Percentiles rank a stretch among this genome's conserved stretches.
Evolutionary conservation across 2,329 filamentous ascomycete species (phyloP).

Genomic region (Pleurostoma richardsiae): DNA sequence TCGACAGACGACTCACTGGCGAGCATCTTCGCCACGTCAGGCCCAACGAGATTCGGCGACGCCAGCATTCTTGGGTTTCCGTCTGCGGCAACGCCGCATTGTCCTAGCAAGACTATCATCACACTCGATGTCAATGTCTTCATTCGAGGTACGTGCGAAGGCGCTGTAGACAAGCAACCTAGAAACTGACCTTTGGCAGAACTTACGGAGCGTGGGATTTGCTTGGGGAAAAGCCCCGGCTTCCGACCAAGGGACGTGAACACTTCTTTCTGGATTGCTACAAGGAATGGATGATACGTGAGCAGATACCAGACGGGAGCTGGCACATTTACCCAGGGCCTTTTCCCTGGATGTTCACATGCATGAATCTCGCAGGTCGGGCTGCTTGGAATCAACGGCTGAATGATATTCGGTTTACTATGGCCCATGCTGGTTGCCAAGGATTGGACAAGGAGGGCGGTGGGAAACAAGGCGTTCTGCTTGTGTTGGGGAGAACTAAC

Average conservation of each 20-base stretch:
- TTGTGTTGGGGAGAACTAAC: too few relatives aligned
- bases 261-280: conserved; percentile 17
- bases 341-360: too few relatives aligned
- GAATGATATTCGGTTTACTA: too few relatives aligned
- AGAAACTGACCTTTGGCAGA: conserved; percentile 13
- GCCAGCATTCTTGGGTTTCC: background rate
- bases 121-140: conserved; percentile 19
- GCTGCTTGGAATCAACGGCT: too few relatives aligned
- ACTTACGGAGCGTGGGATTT: conserved; percentile 17
- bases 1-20: background rate
- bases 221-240: conserved; percentile 23
- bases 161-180: background rate
- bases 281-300: background rate
- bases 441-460: too few relatives aligned
- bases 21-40: background rate
- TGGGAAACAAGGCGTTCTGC: too few relatives aligned
- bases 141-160: conserved; percentile 14
- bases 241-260: conserved; percentile 22
- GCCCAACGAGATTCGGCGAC: background rate
- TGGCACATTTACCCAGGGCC: too few relatives aligned
- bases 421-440: too few relatives aligned
- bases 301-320: too few relatives aligned
- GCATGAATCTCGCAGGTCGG: too few relatives aligned
- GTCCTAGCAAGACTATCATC: conserved; percentile 7
- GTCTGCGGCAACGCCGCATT: too few relatives aligned